These are phyloP conservation scores for Globisporangium okanoganense DNA, from an alignment of 352 stramenopile species.

Conservation along the genomic window DNA sequence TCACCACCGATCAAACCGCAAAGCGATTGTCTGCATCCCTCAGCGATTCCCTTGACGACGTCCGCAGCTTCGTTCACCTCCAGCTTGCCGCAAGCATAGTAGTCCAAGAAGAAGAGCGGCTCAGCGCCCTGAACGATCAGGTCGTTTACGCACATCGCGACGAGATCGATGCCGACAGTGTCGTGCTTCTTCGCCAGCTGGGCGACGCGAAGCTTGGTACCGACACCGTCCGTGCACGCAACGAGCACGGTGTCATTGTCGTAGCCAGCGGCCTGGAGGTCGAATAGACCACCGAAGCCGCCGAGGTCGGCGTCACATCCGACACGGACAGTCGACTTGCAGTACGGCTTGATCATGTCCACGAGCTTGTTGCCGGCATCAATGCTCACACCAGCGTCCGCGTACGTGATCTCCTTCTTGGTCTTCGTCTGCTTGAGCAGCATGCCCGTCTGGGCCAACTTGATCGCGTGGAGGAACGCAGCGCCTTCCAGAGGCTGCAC, in stretches of 20 bases:
- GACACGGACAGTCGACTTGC: constrained; percentile 94
- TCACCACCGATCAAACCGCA: constrained; percentile 97
- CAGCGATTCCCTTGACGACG: constrained; percentile 97
- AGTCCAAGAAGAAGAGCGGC: constrained; percentile 99
- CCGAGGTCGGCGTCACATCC: constrained; percentile 96
- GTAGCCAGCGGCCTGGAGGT: constrained; percentile 96
- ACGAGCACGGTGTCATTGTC: constrained; percentile 97
- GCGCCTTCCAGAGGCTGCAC: constrained; percentile 96
- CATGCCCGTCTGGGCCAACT: constrained; percentile 67
- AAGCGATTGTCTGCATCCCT: constrained; percentile 94
- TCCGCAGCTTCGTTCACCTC: constrained; percentile 92
- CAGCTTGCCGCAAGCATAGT: constrained; percentile 98
- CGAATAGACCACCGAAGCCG: constrained; percentile 97
- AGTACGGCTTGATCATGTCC: constrained; percentile 97
- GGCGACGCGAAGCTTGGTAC: constrained; percentile 96
- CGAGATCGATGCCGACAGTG: constrained; percentile 97
- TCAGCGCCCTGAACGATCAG: constrained; percentile 98
- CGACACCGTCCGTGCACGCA: constrained; percentile 97
- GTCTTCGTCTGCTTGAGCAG: constrained; percentile 46
- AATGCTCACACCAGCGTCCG: constrained; percentile 97
- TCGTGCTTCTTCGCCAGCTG: constrained; percentile 91
- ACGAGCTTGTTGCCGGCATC: constrained; percentile 96
- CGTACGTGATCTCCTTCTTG: constrained; percentile 95
- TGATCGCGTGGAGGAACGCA: constrained; percentile 89
- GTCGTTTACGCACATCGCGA: constrained; percentile 99